Base-by-base conservation (phyloP, 768 basidiomycete genomes). In the Lentinula detonsa region DNA sequence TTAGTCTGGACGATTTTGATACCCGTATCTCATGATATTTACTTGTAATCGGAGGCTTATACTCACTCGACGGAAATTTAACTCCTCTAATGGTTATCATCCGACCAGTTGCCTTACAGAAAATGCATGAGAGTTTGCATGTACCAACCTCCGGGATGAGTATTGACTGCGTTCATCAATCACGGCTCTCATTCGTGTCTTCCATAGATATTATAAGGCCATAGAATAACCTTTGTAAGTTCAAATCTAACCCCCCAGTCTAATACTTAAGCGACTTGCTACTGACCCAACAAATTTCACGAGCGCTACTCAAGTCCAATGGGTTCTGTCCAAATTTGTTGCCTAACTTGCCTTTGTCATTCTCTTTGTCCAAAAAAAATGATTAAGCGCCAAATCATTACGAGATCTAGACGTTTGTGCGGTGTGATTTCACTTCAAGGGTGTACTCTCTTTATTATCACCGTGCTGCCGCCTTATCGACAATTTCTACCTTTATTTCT, bases 401-500 rank as follows among this genome's bases (percentile, higher is more conserved):
- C 10, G 15, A 28, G 18, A 46, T 46, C 46, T n/a, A 21, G 15
- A 33, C 31, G 46, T 8, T 48, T 23, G 8, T 21, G 18, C 18
- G n/a, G 5, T 35, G 55, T 56, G 55, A 56, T 56, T 28, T 45
- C 39, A 31, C 10, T 21, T 16, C 52, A 23, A 56, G 40, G 55
- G 55, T 45, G 21, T 28, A 45, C 55, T 56, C 55, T 56, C 23
- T 43, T 43, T 56, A 56, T 56, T 28, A 56, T 56, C 55, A 56
- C 55, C 7, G 43, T 39, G 34, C 55, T 37, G 55, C 40, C 23
- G 21, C 40, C 21, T 42, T 43, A 16, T 40, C 39, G 13, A 28
- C 40, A n/a, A 7, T 21, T 16, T 16, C 33, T 7, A 39, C 35
- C 34, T 39, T 56, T 56, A 39, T 28, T 40, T 9, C 39, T 56